A percentile compares a stretch with the other conserved stretches of the same genome.
Evolutionary conservation across 116 monocot species (phyloP).

Genomic region (Phalaenopsis hybrid): DNA sequence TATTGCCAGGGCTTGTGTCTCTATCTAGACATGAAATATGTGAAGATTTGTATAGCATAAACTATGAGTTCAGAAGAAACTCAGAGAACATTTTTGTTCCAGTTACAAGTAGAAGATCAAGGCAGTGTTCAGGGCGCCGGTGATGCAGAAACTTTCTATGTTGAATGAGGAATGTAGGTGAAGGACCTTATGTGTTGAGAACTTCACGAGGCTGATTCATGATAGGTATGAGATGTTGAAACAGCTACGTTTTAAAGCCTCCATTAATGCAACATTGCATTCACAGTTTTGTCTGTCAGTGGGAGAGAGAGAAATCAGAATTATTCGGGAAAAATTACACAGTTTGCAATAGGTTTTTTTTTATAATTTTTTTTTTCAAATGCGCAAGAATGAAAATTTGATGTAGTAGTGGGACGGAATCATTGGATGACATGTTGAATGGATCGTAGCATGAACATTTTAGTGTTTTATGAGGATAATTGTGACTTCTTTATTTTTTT

Average conservation of each 20-base stretch:
- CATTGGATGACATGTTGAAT: too few species aligned
- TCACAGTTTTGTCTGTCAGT: not conserved
- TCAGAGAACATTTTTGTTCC: constrained; percentile 11
- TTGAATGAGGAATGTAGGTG: not conserved
- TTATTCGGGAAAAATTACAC: too few species aligned
- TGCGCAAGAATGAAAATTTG: too few species aligned
- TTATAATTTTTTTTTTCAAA: too few species aligned
- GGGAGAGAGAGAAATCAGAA: too few species aligned
- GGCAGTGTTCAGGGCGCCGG: not conserved
- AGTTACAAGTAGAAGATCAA: constrained; percentile 19
- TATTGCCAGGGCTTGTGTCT: constrained; percentile 64
- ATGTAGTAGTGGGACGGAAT: too few species aligned
- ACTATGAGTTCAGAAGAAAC: constrained; percentile 32
- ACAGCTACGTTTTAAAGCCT: not conserved
- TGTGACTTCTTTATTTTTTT: too few species aligned
- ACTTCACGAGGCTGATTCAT: not conserved
- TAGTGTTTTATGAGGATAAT: too few species aligned
- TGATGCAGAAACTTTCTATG: not conserved
- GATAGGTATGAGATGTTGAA: too few species aligned
- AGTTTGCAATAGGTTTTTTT: too few species aligned
- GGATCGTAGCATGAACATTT: too few species aligned
- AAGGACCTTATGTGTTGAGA: not conserved
- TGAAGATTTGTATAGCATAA: constrained; percentile 64
- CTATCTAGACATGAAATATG: constrained; percentile 73
- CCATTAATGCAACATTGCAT: not conserved